Base-by-base conservation (phyloP, 2,329 filamentous ascomycete species). In the Colletotrichum incanum region DNA sequence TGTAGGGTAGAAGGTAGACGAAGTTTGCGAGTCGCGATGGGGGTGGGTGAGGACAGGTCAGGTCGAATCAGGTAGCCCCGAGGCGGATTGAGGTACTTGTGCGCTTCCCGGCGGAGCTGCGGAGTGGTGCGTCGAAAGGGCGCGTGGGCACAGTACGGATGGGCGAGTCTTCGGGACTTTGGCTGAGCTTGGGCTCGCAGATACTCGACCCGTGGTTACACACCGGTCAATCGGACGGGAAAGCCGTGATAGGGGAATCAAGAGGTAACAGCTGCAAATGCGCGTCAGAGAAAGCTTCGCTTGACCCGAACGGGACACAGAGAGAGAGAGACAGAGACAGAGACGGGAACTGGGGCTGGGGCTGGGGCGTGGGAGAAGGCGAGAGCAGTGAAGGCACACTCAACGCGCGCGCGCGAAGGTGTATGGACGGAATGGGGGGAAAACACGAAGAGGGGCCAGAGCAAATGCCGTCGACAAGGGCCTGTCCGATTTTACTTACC, bases 251-350 rank as follows among this genome's bases (percentile, higher is more conserved):
- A 71, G 71, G 60, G 67, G 43, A 62, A 56, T 67, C 62, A 63
- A 64, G 60, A 68, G 65, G 56, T 66, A 70, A 66, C 65, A 71
- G 78, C 81, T 83, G 81, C 79, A 81, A 74, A 80, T 77, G 78
- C 79, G 80, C 79, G 81, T 83, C 79, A 83, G 81, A 81, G 75
- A 75, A 75, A 69, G 74, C 68, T 76, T 76, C 67, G 41, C 71
- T 73, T 71, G 71, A 47, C 67, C 61, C 49, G 41, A 73, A 71
- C 20, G 37, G 71, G 61, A 58, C 23, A 52, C 61, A 61, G 58
- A 45, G 47, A 23, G 31, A 54, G 54, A 47, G 60, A 69, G 65
- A 49, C n/a, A 45, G n/a, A n/a, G n/a, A n/a, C n/a, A 31, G 61
- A 64, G 31, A 54, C 50, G 41, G 71, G 59, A 50, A 67, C 28